These are phyloP conservation scores for Lachnellula occidentalis DNA, from an alignment of 2,329 filamentous ascomycete species.

Conservation along the genomic window DNA sequence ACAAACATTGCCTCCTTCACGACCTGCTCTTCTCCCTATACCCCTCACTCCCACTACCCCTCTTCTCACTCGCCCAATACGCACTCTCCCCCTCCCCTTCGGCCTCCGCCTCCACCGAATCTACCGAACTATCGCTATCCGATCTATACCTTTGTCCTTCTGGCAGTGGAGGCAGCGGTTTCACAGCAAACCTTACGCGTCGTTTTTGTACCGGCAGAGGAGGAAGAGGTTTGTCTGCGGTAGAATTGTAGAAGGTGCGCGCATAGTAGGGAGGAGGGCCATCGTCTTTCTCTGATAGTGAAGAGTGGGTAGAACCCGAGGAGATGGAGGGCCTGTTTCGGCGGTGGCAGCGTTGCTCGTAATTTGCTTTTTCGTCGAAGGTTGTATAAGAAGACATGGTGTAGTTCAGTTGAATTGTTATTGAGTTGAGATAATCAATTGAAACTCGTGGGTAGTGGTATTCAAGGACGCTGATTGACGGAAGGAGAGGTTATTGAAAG, in stretches of 20 bases:
- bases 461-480: not conserved
- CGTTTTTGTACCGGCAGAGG: constrained; percentile 2
- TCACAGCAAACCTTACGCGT: constrained; percentile 12
- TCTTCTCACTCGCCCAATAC: not conserved
- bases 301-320: constrained; percentile 4
- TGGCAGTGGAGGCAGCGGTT: constrained; percentile 10
- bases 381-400: not conserved
- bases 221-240: constrained; percentile 10
- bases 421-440: too few species aligned
- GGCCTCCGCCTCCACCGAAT: constrained; percentile 1
- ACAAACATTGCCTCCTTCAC: too few species aligned
- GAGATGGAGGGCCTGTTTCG: not conserved
- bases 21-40: too few species aligned
- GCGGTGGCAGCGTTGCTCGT: constrained; percentile 6
- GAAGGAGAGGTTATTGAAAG: not conserved
- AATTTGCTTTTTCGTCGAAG: constrained; percentile 11
- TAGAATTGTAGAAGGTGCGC: constrained; percentile 7
- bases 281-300: constrained; percentile 4
- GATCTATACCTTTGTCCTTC: not conserved
- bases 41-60: too few species aligned
- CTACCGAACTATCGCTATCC: not conserved
- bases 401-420: not conserved
- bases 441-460: not conserved
- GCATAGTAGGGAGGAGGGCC: constrained; percentile 3
- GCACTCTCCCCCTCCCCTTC: not conserved